A percentile compares a stretch with the other conserved stretches of the same genome.
Conservation (phyloP, 768 basidiomycete genomes). For the Tulasnella sp. region DNA sequence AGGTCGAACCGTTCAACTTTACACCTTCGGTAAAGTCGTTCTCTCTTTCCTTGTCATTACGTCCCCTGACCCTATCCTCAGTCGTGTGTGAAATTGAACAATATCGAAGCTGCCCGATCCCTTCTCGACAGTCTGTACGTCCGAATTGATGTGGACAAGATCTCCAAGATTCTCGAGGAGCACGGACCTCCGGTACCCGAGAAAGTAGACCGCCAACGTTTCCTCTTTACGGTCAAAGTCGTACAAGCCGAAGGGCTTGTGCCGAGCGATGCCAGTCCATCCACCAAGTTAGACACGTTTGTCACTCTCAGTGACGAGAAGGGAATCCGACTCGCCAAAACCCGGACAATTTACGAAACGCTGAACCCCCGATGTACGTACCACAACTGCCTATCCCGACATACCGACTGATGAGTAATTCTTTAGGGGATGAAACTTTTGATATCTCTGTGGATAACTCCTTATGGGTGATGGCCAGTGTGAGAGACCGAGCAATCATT, state of each 20-base stretch:
- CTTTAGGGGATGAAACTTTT: constrained; percentile 88
- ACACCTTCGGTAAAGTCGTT: constrained; percentile 39
- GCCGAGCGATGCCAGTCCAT: constrained; percentile 58
- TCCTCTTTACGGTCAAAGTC: constrained; percentile 89
- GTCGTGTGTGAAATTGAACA: constrained; percentile 96
- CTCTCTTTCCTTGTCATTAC: background rate
- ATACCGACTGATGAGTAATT: background rate
- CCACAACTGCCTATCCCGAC: background rate
- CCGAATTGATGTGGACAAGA: constrained; percentile 79
- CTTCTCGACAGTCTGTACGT: constrained; percentile 90
- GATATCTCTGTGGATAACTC: constrained; percentile 87
- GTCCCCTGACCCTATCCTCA: constrained; percentile 24
- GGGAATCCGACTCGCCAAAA: constrained; percentile 83
- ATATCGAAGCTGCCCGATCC: constrained; percentile 81
- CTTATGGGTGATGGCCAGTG: constrained; percentile 95
- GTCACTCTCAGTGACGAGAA: constrained; percentile 89
- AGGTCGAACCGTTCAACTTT: constrained; percentile 91
- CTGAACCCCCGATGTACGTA: constrained; percentile 76
- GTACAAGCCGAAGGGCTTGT: constrained; percentile 83
- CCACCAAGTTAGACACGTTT: constrained; percentile 80
- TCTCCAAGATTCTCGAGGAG: constrained; percentile 48
- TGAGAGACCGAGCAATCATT: constrained; percentile 78
- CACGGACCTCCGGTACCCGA: constrained; percentile 57
- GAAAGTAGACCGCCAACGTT: constrained; percentile 53
- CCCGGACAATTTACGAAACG: constrained; percentile 88